Base-by-base conservation (phyloP, 345 rosid species). In the Hypericum perforatum region DNA sequence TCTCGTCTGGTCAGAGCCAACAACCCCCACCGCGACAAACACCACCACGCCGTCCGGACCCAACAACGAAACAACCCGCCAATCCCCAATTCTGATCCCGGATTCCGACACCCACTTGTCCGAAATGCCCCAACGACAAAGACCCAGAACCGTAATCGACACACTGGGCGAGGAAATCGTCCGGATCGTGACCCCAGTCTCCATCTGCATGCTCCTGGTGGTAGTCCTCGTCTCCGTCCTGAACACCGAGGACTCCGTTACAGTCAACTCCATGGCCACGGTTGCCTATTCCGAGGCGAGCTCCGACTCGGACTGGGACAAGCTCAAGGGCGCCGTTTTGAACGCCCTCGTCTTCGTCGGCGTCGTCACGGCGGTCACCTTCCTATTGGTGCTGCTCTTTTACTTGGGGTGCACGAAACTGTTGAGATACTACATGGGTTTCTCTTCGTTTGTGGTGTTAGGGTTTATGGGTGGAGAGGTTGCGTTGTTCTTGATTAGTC, bases 301-400 rank as follows among this genome's bases (percentile, higher is more conserved):
- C 61, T 81, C 92, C 0, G 96, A 86, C 57, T 84, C 98, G 7
- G 61, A 76, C 11, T 84, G 98, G 96, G 95, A 85, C 62, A 91
- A 82, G 67, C 63, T 91, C 70, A 11, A 70, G 49, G 95, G 95
- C 52, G 96, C 95, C 73, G 68, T 85, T 48, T 70, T 85, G 61
- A 87, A 87, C 58, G 81, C 96, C 8, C 86, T 90, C 29, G 87
- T 69, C 6, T 87, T 91, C 64, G 90, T 87, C 32, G 86, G 72
- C 58, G 75, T 82, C 41, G 79, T 91, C 59, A 91, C 95, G 0
- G 64, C 53, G 29, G 96, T 69, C 10, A 87, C 98, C 22, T 87
- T 91, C 68, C 10, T 85, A 36, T 70, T 91, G 73, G 95, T 87
- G 52, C 87, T 91, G 58, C 79, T 91, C 41, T 87, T 91, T 68